Base-by-base conservation (phyloP, 768 basidiomycete species). In the Sutorius australiensis region DNA sequence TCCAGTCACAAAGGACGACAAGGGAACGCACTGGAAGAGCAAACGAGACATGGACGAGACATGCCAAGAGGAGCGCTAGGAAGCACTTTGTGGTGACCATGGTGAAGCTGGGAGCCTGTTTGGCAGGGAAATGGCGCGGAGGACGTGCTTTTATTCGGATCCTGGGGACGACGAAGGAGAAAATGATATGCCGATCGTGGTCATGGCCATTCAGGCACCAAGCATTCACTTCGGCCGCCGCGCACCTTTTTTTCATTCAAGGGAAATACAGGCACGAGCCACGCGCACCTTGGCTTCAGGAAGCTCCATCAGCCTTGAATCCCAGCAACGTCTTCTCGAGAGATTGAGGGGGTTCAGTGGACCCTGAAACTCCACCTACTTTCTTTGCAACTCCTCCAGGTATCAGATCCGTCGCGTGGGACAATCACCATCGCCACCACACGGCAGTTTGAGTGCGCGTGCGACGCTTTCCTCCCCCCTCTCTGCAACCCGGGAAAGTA, bases 151-250 rank as follows among this genome's bases (percentile, higher is more conserved):
- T 64, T 66, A 64, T 62, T 51, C 6, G 51, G 52, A 42, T 51
- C 42, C 48, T 37, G 42, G 30, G 41, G 21, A 17, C 19, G 51
- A 48, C 42, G 51, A 57, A 55, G 61, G 65, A 61, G 65, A 54
- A 67, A 61, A 56, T 21, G 45, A 48, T 51, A 34, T 57, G 50
- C 51, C 46, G 55, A 55, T 57, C 42, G 53, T 47, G 62, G 65
- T 56, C 54, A 58, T 59, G 54, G 43, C 52, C 41, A 42, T 48
- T 46, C 62, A 65, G 66, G 67, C 58, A 65, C 67, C 49, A 53
- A 32, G 16, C 19, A 13, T 19, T 13, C 34, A 48, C 62, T 62
- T 57, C 60, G 56, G 53, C 58, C 65, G 65, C 67, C 65, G 51
- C 37, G 48, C 55, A 48, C 53, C 49, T 58, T 55, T 60, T 51